Base-by-base conservation (phyloP, 306 rosid species). In the Datisca glomerata region DNA sequence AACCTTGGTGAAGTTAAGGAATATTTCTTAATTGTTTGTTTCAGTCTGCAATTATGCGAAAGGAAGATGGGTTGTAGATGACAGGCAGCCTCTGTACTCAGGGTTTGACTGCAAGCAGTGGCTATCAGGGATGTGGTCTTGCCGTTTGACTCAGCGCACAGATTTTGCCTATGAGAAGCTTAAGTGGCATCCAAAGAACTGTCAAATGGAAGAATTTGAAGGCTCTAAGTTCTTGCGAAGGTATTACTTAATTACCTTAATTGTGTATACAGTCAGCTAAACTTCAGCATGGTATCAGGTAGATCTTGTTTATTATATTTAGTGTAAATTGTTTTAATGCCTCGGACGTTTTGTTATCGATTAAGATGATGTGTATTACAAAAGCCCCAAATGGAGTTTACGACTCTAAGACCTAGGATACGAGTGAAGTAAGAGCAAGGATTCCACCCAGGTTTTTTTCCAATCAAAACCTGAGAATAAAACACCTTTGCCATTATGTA, bases 101-200 rank as follows among this genome's bases (percentile, higher is more conserved):
- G 91, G 98, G 33, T 66, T 69, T 47, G 35, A 58, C 41, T 84
- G 95, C 56, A 80, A 89, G 66, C 68, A 67, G 47, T 89, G 95
- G 95, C 65, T 89, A 61, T 80, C 95, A 43, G 28, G 61, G 42
- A 77, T 80, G 93, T 89, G 95, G 98, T 62, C 98, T 6, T 89
- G 95, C 57, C 80, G 93, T 70, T 52, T 66, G 66, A 80, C 91
- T 14, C 59, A 65, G 49, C 67, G 92, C 20, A 65, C 79, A 16
- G 84, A 84, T 73, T 84, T 89, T 64, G 77, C 92, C 8, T 84
- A 52, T 27, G 95, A 89, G 75, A 72, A 73, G 52, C 80, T 76
- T 62, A 71, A 80, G 40, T 84, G 92, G 95, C 76, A 44, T 68
- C 86, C 98, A 33, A 64, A 70, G 60, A 81, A 55, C 63, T 89